Evolutionary conservation across 306 rosid species (phyloP), one percentile per base, ranked within the genome.

Genomic region (Cajanus cajan): DNA sequence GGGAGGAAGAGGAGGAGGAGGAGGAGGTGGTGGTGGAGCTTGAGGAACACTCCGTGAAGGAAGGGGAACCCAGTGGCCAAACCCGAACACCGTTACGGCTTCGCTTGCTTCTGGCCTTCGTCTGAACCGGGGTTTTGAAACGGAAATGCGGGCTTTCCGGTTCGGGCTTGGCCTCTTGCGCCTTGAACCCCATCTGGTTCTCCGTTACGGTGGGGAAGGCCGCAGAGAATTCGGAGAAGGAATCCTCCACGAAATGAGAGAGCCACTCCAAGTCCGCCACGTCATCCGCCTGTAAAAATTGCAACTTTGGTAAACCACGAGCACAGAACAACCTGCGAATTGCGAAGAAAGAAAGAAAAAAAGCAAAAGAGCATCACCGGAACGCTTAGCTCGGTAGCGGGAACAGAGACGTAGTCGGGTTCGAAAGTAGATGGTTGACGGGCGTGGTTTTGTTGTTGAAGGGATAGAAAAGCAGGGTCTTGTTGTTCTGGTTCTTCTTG

Each of bases 161-260:
- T 61, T 72, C 73, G 5, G 71, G 18, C 68, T 25, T 37, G 0
- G 90, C 81, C 11, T 82, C 79, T 80, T 28, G 82, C 14, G 55
- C 14, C 24, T 31, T 11, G 4, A 22, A 16, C 36, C 36, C 36
- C 25, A 8, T 12, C 8, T 34, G 64, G 36, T 57, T 24, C 14
- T 76, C 81, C 11, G 84, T 59, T 15, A 31, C 67, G 41, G 22
- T 33, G 15, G 94, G 93, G 39, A 84, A 85, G 0, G 87, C 74
- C 0, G 82, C 25, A 15, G 91, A 74, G 75, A 76, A 85, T 68
- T 88, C 93, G 8, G 89, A 73, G 88, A 94, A 92, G 45, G 98
- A 94, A 66, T 94, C 98, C 76, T 94, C 97, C 0, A 94, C 97
- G n/a, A 94, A 94, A 86, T 94, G 97, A 58, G 98, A 94, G 24